Base-by-base conservation (phyloP, 2,329 filamentous ascomycete genomes). In the Chrysoporthe deuterocubensis region DNA sequence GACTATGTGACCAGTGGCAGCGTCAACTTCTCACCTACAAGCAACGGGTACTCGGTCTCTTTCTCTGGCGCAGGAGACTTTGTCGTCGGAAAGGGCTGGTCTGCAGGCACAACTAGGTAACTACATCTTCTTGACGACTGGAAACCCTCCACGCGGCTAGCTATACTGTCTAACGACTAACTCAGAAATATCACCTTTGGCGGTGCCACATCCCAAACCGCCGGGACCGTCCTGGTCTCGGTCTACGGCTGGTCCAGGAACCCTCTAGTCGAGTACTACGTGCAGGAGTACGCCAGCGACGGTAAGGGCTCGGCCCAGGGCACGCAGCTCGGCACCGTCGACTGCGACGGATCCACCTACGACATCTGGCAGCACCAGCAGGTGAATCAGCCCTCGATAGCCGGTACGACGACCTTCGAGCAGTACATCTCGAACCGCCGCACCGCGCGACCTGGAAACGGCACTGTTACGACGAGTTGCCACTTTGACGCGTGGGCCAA, bases 61-160 rank as follows among this genome's bases (percentile, higher is more conserved):
- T 85, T 83, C 78, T 78, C 74, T 8, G 78, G 79, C 67, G 77
- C 75, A 6, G 82, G 81, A 26, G 85, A 87, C 77, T 86, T 87
- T 67, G 85, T 87, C 54, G 84, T 81, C 70, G 87, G 86, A 64
- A 88, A 88, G 74, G 87, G 87, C 58, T 89, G 87, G 86, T 81
- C 79, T 64, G 81, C 83, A 44, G 87, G 86, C 58, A 79, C 77
- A 50, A 77, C 77, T 18, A 80, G 83, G 85, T 87, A 80, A 57
- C 26, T 57, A n/a, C 44, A 26, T 61, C 48, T 43, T 40, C 37
- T 40, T 40, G 37, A 40, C 37, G 37, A 40, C 37, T 9, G 37
- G 37, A 9, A 40, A 26, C 26, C 37, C 37, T 40, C 37, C 37
- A 40, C 37, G 26, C 26, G 26, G 26, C 26, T 26, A 26, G 26